phyloP scores from a whole-genome alignment of 2,329 filamentous ascomycete species.

The Chrysosporium queenslandicum region DNA sequence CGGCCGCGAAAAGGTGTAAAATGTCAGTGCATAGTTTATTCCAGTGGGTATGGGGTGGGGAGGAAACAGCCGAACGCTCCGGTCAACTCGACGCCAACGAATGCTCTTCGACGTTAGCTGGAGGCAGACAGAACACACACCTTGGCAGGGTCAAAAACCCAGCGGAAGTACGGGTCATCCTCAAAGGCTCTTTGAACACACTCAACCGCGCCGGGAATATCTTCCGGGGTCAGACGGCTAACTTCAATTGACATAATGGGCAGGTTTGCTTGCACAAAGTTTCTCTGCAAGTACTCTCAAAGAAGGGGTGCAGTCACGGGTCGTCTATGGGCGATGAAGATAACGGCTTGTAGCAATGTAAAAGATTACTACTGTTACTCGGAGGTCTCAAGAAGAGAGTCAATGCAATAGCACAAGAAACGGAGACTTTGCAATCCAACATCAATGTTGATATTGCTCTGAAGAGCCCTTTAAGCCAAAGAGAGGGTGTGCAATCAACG shows the following conservation, averaged over 20 bases:
- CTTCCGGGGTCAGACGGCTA: conserved; percentile 45
- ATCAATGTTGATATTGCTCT: conserved; percentile 9
- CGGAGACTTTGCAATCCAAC: conserved; percentile 8
- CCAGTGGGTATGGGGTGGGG: neutral
- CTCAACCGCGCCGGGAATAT: conserved; percentile 54
- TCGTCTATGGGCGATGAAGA: conserved; percentile 1
- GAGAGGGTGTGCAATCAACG: neutral
- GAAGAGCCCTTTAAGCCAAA: neutral
- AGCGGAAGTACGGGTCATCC: conserved; percentile 56
- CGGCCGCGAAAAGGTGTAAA: conserved; percentile 7
- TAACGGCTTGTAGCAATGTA: conserved; percentile 3
- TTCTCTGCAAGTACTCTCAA: neutral
- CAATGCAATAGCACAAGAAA: conserved; percentile 4
- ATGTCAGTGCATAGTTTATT: conserved; percentile 3
- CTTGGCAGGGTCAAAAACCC: conserved; percentile 53
- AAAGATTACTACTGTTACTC: conserved; percentile 7
- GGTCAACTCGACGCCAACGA: conserved; percentile 5
- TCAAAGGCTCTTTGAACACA: conserved; percentile 58
- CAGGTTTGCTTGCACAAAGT: neutral
- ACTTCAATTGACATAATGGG: conserved; percentile 45
- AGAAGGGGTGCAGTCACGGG: neutral
- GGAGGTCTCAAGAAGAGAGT: conserved; percentile 10
- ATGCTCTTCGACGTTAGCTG: conserved; percentile 6
- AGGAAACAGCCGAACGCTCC: neutral
- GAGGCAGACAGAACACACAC: conserved; percentile 29